Conservation (phyloP, 1,284 basidiomycete species). For the Ustilago esculenta region DNA sequence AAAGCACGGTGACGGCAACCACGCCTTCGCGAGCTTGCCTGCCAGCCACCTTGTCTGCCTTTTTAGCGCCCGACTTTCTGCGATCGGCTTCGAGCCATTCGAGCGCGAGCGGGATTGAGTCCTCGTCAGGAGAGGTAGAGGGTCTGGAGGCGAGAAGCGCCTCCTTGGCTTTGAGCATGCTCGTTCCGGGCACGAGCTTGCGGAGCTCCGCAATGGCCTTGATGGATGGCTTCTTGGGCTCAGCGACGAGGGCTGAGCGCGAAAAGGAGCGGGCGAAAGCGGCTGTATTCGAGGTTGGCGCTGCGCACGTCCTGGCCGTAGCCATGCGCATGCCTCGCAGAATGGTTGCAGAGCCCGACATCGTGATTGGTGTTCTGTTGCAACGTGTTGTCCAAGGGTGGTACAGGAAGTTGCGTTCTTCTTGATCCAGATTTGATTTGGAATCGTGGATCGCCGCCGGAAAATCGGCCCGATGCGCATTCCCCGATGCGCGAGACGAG, state of each 20-base stretch:
- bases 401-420: too few relatives aligned
- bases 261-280: slow-evolving; percentile 8
- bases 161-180: slow-evolving; percentile 86
- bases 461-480: too few relatives aligned
- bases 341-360: slow-evolving; percentile 1
- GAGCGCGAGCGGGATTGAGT: slow-evolving; percentile 79
- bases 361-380: background rate
- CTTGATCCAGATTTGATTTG: too few relatives aligned
- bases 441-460: too few relatives aligned
- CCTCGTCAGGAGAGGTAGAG: slow-evolving; percentile 68
- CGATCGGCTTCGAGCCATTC: slow-evolving; percentile 83
- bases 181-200: slow-evolving; percentile 76
- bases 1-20: slow-evolving; percentile 78
- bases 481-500: too few relatives aligned
- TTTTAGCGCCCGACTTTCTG: slow-evolving; percentile 76
- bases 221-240: slow-evolving; percentile 69
- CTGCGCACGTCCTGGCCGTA: background rate
- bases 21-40: slow-evolving; percentile 81
- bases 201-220: slow-evolving; percentile 87
- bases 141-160: slow-evolving; percentile 75
- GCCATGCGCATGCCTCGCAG: slow-evolving; percentile 13
- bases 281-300: background rate
- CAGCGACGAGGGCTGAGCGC: slow-evolving; percentile 1
- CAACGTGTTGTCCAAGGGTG: too few relatives aligned
- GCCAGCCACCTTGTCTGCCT: slow-evolving; percentile 82